A percentile compares a stretch with the other conserved stretches of the same genome.
phyloP scores from a whole-genome alignment of 495 filamentous ascomycete genomes.

The Podospora australis region DNA sequence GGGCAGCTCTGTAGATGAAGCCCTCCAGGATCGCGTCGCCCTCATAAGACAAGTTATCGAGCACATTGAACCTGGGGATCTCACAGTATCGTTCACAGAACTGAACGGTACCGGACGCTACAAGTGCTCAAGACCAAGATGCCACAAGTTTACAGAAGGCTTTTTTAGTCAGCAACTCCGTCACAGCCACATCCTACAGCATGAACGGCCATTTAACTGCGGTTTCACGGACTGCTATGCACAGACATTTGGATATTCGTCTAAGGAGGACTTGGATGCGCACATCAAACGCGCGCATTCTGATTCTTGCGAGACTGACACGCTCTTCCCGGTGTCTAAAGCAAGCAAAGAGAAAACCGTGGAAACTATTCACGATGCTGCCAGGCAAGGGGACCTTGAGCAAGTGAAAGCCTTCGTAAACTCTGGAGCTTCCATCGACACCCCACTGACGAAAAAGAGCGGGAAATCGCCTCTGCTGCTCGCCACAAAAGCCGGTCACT shows the following conservation, averaged over 20 bases:
- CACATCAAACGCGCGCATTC: neutral
- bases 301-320: neutral
- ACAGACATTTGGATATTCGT: neutral
- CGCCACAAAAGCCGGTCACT: neutral
- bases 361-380: neutral
- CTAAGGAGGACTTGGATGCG: neutral
- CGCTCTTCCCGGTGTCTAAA: neutral
- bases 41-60: neutral
- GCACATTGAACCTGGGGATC: neutral
- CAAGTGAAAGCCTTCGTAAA: neutral
- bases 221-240: neutral
- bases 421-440: neutral
- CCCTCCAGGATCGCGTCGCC: neutral
- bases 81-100: neutral
- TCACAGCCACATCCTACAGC: neutral
- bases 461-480: neutral
- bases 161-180: neutral
- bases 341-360: neutral
- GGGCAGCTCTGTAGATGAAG: neutral
- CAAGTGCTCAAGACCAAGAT: neutral
- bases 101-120: neutral
- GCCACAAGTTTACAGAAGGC: neutral
- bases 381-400: neutral
- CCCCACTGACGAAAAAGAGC: neutral
- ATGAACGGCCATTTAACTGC: neutral